phyloP scores from a whole-genome alignment of 495 filamentous ascomycete species.

The Penicillium angulare region DNA sequence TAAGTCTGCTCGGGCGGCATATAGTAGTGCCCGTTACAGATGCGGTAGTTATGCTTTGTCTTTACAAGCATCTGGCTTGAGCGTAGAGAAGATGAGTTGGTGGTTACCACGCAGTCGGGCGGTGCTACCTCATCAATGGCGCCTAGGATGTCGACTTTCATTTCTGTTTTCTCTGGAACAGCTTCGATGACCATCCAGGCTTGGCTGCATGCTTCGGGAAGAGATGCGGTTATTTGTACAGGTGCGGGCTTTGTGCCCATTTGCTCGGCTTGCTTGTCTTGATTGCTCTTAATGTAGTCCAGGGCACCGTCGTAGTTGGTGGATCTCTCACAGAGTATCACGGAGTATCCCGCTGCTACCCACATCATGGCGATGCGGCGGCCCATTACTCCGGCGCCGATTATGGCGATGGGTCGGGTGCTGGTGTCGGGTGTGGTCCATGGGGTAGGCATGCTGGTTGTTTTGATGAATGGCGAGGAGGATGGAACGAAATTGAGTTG shows the following conservation, averaged over 20 bases:
- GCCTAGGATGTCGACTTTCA: conserved; percentile 47
- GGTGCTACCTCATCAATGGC: conserved; percentile 41
- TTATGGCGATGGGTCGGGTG: conserved; percentile 35
- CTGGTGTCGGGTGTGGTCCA: conserved; percentile 24
- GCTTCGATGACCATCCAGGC: conserved; percentile 50
- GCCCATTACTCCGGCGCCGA: conserved; percentile 43
- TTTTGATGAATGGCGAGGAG: no score
- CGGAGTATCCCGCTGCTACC: conserved; percentile 30
- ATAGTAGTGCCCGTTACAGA: conserved; percentile 51
- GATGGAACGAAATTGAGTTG: no score
- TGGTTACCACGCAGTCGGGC: conserved; percentile 46
- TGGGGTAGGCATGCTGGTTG: no score
- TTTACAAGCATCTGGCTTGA: conserved; percentile 27
- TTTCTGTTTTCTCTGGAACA: conserved; percentile 48
- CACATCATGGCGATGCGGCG: conserved; percentile 36
- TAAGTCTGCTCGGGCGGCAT: conserved; percentile 49
- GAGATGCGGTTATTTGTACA: conserved; percentile 24
- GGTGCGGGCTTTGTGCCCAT: conserved; percentile 25
- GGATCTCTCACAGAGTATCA: conserved; percentile 34
- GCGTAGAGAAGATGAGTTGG: conserved; percentile 37
- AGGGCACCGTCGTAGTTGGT: conserved; percentile 19
- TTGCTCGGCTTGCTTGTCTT: conserved; percentile 26
- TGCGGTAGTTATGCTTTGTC: conserved; percentile 10
- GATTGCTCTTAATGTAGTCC: conserved; percentile 32
- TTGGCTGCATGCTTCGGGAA: conserved; percentile 35